Evolutionary conservation across 495 filamentous ascomycete species (phyloP), one percentile per base, ranked within the genome.

Genomic region (Hyphodiscus hymeniophilus): DNA sequence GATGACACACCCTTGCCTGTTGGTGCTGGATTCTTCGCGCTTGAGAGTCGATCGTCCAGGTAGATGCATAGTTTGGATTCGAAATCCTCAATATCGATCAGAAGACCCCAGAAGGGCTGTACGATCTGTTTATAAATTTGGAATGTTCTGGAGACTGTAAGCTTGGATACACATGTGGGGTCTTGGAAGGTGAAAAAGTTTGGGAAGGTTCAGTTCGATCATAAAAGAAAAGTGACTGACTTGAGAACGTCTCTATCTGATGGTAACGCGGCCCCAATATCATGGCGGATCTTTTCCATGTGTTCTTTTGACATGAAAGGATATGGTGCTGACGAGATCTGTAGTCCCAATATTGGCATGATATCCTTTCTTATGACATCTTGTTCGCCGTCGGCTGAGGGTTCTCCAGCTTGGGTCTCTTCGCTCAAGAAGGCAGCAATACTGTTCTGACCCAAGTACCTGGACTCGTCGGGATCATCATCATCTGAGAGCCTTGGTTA

Each of bases 301-400:
- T 87, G 79, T 28, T 78, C 75, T 1, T 80, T 70, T 8, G 84
- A 85, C 73, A 87, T 87, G 50, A 92, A 82, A 16, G 87, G 87
- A 63, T 90, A 92, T 18, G 86, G 87, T 21, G 86, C 84, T 28
- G 74, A 75, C 47, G 88, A 85, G 51, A 88, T 89, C 57, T 91
- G 86, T 15, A 92, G 75, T 11, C 85, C 87, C 30, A 92, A 73
- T 22, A 90, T 82, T 3, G 86, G 85, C 31, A 88, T 69, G 63
- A 92, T 87, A 52, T 82, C 85, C 56, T 67, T 63, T 42, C 72
- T 69, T 34, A 77, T 75, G 38, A 56, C 59, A 51, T 69, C 70
- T 28, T 52, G 55, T 13, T 53, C 53, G 21, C 73, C 71, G 42
- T 61, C 67, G 5, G 66, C 65, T 24, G 42, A 42, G 15, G 48